Percentiles rank a stretch among this genome's conserved stretches.
phyloP scores from a whole-genome alignment of 177 flowering plant species.

The Tripterygium wilfordii region DNA sequence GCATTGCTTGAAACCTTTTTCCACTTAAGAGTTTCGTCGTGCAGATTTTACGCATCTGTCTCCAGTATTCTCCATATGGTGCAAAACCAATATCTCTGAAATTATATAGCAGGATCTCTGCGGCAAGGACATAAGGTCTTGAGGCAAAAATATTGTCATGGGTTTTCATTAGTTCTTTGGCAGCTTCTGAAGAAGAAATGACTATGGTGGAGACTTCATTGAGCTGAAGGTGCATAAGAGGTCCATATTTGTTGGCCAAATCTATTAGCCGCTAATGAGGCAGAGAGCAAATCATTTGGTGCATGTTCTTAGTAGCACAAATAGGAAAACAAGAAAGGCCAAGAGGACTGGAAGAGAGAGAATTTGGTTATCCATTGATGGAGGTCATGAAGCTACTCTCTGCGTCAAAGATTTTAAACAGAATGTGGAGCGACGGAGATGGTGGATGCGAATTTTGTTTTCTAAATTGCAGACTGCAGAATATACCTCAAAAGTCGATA shows the following conservation, averaged over 20 bases:
- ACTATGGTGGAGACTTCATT: slow-evolving; percentile 12
- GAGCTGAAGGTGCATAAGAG: slow-evolving; percentile 16
- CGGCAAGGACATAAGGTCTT: slow-evolving; percentile 2
- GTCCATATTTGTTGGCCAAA: slow-evolving; percentile 15
- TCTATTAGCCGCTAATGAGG: slow-evolving; percentile 11
- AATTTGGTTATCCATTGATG: too few species aligned
- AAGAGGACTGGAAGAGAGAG: too few species aligned
- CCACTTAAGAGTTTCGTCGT: slow-evolving; percentile 11
- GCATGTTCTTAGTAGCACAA: too few species aligned
- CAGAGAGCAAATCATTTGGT: slow-evolving; percentile 1
- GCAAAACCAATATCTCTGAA: slow-evolving; percentile 6
- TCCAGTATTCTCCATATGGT: slow-evolving; percentile 18
- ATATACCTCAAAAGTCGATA: too few species aligned
- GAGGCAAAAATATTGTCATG: slow-evolving; percentile 13
- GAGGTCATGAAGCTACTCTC: too few species aligned
- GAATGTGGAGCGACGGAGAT: too few species aligned
- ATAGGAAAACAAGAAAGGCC: too few species aligned
- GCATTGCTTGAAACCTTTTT: slow-evolving; percentile 12
- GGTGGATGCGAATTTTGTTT: too few species aligned
- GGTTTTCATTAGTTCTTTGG: slow-evolving; percentile 15
- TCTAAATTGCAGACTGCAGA: too few species aligned
- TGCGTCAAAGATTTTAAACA: too few species aligned
- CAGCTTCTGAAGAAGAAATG: slow-evolving; percentile 9
- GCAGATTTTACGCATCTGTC: slow-evolving; percentile 9
- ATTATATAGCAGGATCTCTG: slow-evolving; percentile 1